A percentile compares a stretch with the other conserved stretches of the same genome.
Evolutionary conservation across 306 rosid species (phyloP).

Genomic region (Pterocarpus macrocarpus): DNA sequence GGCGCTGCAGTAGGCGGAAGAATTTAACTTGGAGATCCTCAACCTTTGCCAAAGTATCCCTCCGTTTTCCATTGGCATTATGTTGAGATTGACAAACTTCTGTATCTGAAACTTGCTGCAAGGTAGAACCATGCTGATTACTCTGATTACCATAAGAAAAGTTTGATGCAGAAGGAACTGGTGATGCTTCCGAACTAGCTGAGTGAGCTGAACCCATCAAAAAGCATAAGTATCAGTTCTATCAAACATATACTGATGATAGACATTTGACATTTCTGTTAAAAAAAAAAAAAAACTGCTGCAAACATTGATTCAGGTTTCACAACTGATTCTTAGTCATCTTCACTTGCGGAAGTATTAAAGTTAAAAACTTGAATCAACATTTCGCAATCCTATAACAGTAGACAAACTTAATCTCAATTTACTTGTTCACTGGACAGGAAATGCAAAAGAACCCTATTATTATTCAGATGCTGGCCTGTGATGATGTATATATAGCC

Average conservation of each 20-base stretch:
- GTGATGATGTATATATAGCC: background rate
- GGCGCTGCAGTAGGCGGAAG: conserved; percentile 71
- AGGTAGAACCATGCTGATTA: conserved; percentile 51
- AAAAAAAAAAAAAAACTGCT: background rate
- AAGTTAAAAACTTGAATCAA: conserved; percentile 26
- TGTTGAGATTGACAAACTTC: conserved; percentile 52
- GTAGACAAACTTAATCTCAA: conserved; percentile 5
- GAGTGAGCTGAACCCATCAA: conserved; percentile 60
- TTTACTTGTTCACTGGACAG: background rate
- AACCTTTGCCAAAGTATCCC: conserved; percentile 67
- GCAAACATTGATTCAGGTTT: background rate
- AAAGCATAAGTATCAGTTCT: conserved; percentile 41
- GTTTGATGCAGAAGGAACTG: conserved; percentile 47
- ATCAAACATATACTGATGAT: conserved; percentile 26
- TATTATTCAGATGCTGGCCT: background rate
- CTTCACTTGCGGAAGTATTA: background rate
- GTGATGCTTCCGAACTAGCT: conserved; percentile 47
- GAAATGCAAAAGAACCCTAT: background rate
- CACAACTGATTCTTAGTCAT: background rate
- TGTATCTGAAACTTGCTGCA: conserved; percentile 53
- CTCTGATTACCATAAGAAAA: conserved; percentile 59
- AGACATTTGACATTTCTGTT: conserved; percentile 27
- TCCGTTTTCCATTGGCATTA: conserved; percentile 47
- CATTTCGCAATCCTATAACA: conserved; percentile 12
- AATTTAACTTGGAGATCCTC: conserved; percentile 83